phyloP scores from a whole-genome alignment of 306 rosid species.

The Casuarina equisetifolia region DNA sequence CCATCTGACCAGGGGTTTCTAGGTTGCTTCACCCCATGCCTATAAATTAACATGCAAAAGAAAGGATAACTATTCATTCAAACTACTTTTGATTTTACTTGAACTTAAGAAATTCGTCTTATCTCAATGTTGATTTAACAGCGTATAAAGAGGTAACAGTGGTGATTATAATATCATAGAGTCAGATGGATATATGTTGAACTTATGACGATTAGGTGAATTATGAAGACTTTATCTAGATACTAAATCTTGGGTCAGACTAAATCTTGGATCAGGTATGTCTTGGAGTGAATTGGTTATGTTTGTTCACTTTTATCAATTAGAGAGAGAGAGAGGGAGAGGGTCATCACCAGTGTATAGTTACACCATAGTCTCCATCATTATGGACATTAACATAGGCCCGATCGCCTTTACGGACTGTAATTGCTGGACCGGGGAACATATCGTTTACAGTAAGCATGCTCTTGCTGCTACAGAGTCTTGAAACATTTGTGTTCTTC shows the following conservation, averaged over 20 bases:
- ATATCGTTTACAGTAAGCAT: conserved; percentile 29
- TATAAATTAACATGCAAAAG: background rate
- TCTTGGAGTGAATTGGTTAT: too few relatives aligned
- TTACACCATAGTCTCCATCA: conserved; percentile 29
- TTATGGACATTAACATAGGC: conserved; percentile 25
- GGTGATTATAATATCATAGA: too few relatives aligned
- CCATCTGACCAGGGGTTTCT: background rate
- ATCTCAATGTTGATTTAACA: too few relatives aligned
- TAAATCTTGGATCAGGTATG: too few relatives aligned
- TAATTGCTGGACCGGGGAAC: conserved; percentile 34
- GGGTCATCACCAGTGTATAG: conserved; percentile 33
- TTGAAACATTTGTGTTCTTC: background rate
- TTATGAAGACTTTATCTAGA: too few relatives aligned
- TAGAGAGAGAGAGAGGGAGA: background rate
- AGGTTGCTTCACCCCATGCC: background rate
- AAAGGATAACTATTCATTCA: too few relatives aligned
- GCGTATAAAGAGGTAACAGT: too few relatives aligned
- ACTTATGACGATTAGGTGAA: too few relatives aligned
- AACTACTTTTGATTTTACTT: too few relatives aligned
- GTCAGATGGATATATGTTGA: too few relatives aligned
- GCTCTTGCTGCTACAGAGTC: conserved; percentile 32
- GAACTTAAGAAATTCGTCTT: too few relatives aligned
- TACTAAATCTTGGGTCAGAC: too few relatives aligned
- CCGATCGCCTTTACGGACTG: conserved; percentile 20
- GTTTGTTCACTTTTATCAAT: background rate